Evolutionary conservation across 108 stramenopile genomes (phyloP).

Genomic region (Phaeodactylum tricornutum): DNA sequence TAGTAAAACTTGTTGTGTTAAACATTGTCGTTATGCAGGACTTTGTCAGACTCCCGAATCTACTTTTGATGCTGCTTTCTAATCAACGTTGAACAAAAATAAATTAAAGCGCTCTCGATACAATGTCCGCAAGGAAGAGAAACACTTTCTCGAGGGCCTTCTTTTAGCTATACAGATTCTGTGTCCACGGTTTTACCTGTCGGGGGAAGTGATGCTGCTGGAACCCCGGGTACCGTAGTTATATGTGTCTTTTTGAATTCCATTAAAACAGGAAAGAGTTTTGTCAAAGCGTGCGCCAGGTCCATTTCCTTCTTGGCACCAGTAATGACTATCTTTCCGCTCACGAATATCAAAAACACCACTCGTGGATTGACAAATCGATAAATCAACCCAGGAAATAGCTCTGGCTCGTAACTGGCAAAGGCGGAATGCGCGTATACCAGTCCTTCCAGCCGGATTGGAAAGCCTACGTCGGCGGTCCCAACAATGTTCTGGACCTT

Average conservation of each 20-base stretch:
- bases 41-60: too few relatives aligned
- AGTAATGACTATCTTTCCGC: conserved; percentile 89
- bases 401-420: conserved; percentile 93
- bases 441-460: conserved; percentile 95
- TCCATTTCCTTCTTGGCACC: conserved; percentile 79
- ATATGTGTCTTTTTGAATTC: conserved; percentile 65
- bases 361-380: conserved; percentile 83
- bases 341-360: conserved; percentile 93
- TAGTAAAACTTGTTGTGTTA: too few relatives aligned
- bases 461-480: conserved; percentile 91
- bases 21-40: too few relatives aligned
- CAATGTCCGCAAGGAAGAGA: too few relatives aligned
- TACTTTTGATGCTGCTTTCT: too few relatives aligned
- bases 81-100: too few relatives aligned
- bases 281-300: conserved; percentile 54
- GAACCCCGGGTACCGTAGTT: conserved; percentile 16
- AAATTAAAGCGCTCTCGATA: too few relatives aligned
- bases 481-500: conserved; percentile 96
- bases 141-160: too few relatives aligned
- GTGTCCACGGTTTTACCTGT: too few relatives aligned
- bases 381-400: conserved; percentile 99
- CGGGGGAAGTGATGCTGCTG: conserved; percentile 7
- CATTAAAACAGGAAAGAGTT: conserved; percentile 66
- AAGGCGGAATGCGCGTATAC: conserved; percentile 87
- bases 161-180: too few relatives aligned